Base-by-base conservation (phyloP, 345 rosid species). In the Firmiana major region DNA sequence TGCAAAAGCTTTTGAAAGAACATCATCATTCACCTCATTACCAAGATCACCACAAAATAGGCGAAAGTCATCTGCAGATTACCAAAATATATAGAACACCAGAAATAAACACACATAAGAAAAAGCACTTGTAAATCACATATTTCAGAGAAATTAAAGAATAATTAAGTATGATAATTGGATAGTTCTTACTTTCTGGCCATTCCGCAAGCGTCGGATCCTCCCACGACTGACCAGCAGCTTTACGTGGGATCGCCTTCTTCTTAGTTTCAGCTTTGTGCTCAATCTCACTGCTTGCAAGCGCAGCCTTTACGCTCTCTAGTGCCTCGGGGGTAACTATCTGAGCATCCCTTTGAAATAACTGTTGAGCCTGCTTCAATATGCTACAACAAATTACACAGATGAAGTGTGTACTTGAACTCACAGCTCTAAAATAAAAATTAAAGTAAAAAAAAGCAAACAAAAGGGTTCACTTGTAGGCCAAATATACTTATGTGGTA, bases 21-120 rank as follows among this genome's bases (percentile, higher is more conserved):
- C 99, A 84, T 96, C 99, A 85, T 96, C 99, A 84, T 96, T 96
- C 89, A 96, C 99, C 89, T 93, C 99, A 81, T 96, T 96, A 75
- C 99, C 99, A 82, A 96, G 98, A 86, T 96, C 99, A 79, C 99
- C 99, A 74, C 98, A 96, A 77, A 93, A 96, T 2, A 96, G 75
- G 48, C 99, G 94, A 84, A 83, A 92, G 81, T 96, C 99, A 87
- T 96, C 99, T 96, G 87, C 68, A 79, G 49, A 76, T 81, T n/a
- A 77, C 9, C 19, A 81, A 73, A 19, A 70, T 12, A 54, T 64
- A 17, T 22, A 74, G n/a, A 45, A 49, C 15, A 77, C 1, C 7
- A 22, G 55, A 74, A 49, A 12, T 1, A 21, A 53, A 13, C 8
- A 12, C 1, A 42, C 12, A n/a, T 11, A 53, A 43, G 72, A 17